These are phyloP conservation scores for Xylaria nigripes DNA, from an alignment of 495 filamentous ascomycete species.

Conservation along the genomic window DNA sequence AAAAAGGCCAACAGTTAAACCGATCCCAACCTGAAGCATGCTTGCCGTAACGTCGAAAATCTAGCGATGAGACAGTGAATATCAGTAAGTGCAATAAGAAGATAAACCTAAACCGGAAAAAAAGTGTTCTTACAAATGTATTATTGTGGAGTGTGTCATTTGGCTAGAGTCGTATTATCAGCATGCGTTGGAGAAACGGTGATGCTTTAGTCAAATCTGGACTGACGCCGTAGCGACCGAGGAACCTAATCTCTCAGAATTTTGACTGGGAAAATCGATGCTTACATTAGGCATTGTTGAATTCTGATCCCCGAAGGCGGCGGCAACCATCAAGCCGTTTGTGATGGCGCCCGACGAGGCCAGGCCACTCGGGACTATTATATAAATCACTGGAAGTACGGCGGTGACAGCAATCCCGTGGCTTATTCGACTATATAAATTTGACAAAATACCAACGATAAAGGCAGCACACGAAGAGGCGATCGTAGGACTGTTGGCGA, in stretches of 20 bases:
- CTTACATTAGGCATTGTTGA: conserved; percentile 1
- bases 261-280: not conserved
- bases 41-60: conserved; percentile 73
- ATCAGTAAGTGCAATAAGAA: not conserved
- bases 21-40: conserved; percentile 83
- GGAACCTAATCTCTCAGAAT: no score
- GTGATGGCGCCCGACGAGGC: conserved; percentile 66
- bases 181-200: not conserved
- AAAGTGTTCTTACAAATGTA: conserved; percentile 1
- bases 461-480: conserved; percentile 75
- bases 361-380: conserved; percentile 80
- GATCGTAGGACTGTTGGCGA: conserved; percentile 69
- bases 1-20: conserved; percentile 81
- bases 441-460: conserved; percentile 72
- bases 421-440: conserved; percentile 69
- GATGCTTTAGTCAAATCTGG: no score
- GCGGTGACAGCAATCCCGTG: conserved; percentile 77
- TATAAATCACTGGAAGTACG: conserved; percentile 83
- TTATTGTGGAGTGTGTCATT: not conserved
- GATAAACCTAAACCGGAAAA: not conserved
- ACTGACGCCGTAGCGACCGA: no score
- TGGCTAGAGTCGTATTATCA: conserved; percentile 2
- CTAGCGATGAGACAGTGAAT: not conserved
- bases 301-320: conserved; percentile 50
- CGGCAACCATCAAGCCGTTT: conserved; percentile 57